Percentiles rank a stretch among this genome's conserved stretches.
Evolutionary conservation across 305 asterid species (phyloP).

Genomic region (Andrographis paniculata): DNA sequence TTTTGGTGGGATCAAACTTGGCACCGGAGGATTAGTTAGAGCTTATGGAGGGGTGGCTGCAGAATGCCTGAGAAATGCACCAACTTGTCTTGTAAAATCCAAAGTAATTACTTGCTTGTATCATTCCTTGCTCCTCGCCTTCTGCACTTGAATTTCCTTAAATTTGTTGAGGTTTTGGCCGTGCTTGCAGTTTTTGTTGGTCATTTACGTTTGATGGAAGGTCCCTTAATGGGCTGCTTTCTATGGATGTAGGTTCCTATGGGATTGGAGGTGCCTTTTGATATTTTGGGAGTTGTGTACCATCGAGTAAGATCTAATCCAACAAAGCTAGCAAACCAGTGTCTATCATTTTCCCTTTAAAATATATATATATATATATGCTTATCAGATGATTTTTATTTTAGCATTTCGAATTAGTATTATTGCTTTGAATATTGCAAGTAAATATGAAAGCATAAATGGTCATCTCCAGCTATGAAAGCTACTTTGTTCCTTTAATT

Average conservation of each 20-base stretch:
- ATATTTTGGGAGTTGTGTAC: slow-evolving; percentile 72
- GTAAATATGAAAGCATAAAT: too few relatives aligned
- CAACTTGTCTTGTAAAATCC: slow-evolving; percentile 70
- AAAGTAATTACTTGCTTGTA: slow-evolving; percentile 38
- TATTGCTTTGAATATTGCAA: too few relatives aligned
- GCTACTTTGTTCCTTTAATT: too few relatives aligned
- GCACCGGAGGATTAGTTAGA: slow-evolving; percentile 93
- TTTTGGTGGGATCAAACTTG: slow-evolving; percentile 94
- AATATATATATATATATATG: too few relatives aligned
- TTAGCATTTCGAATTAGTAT: too few relatives aligned
- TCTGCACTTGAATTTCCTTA: not conserved
- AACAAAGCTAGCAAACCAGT: too few relatives aligned
- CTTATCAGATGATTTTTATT: too few relatives aligned
- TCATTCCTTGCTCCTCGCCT: not conserved
- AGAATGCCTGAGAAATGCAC: slow-evolving; percentile 77
- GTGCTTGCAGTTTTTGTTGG: not conserved
- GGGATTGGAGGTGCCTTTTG: slow-evolving; percentile 83
- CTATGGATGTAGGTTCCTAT: slow-evolving; percentile 50
- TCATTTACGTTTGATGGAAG: not conserved
- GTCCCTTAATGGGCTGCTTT: not conserved
- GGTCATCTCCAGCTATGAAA: too few relatives aligned
- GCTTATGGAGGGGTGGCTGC: slow-evolving; percentile 94
- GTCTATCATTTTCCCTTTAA: too few relatives aligned
- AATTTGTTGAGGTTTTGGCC: not conserved
- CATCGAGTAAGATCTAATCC: slow-evolving; percentile 88